A percentile compares a stretch with the other conserved stretches of the same genome.
Conservation (phyloP, 116 monocot species). For the Cymodocea nodosa region DNA sequence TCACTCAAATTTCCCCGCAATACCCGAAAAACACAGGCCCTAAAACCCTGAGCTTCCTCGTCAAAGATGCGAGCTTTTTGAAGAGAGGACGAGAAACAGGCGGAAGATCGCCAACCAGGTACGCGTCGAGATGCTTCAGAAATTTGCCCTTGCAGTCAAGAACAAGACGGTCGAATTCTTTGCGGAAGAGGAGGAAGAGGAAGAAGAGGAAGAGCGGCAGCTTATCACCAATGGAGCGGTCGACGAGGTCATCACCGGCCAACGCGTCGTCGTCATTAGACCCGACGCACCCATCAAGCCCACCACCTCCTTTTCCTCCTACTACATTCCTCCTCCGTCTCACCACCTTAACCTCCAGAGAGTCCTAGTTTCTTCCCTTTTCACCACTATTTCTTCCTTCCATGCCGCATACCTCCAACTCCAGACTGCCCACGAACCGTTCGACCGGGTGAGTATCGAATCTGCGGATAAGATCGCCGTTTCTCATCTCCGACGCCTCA, state of each 20-base stretch:
- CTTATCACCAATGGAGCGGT: conserved; percentile 6
- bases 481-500: conserved; percentile 65
- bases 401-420: conserved; percentile 76
- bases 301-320: neutral
- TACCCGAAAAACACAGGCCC: no score
- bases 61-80: conserved; percentile 1
- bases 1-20: neutral
- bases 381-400: conserved; percentile 66
- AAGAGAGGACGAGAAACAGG: neutral
- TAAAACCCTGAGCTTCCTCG: neutral
- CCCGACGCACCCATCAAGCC: conserved; percentile 34
- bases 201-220: no score
- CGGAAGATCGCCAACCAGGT: neutral
- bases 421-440: conserved; percentile 68
- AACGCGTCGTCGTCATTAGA: conserved; percentile 85
- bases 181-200: conserved; percentile 52
- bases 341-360: conserved; percentile 4
- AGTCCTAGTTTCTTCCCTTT: conserved; percentile 35
- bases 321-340: no score
- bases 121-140: conserved; percentile 54
- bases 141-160: conserved; percentile 76
- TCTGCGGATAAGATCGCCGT: conserved; percentile 66
- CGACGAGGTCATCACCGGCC: conserved; percentile 70
- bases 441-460: conserved; percentile 26
- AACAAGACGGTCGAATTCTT: conserved; percentile 91